A percentile compares a stretch with the other conserved stretches of the same genome.
phyloP scores from a whole-genome alignment of 306 rosid species.

The Cicer pinnatifidum region DNA sequence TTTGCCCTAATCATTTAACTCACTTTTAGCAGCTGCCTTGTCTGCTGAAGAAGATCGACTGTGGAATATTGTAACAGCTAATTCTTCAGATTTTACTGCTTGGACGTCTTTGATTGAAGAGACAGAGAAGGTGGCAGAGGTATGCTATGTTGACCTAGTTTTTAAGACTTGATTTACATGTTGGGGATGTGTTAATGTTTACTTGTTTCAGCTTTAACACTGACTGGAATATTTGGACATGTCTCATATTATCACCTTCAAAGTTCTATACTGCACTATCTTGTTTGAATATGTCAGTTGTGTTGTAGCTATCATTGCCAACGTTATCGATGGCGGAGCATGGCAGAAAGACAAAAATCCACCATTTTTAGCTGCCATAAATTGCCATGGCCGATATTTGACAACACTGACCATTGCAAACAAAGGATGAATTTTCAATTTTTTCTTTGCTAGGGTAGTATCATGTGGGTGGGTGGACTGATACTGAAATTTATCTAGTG shows the following conservation, averaged over 20 bases:
- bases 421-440: not conserved
- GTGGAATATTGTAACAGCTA: conserved; percentile 92
- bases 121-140: conserved; percentile 94
- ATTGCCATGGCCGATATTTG: no score
- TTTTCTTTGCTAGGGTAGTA: conserved; percentile 25
- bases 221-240: not conserved
- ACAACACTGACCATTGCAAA: not conserved
- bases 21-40: conserved; percentile 54
- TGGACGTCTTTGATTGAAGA: conserved; percentile 97
- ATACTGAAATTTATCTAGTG: conserved; percentile 8
- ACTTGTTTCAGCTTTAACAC: conserved; percentile 12
- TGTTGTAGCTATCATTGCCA: conserved; percentile 16
- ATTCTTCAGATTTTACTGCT: conserved; percentile 89
- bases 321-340: no score
- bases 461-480: conserved; percentile 17
- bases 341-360: no score
- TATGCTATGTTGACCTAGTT: conserved; percentile 39
- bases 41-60: conserved; percentile 93
- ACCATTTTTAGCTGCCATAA: no score
- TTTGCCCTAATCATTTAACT: conserved; percentile 17
- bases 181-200: not conserved
- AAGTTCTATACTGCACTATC: conserved; percentile 1
- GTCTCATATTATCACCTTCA: conserved; percentile 20
- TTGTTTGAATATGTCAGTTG: conserved; percentile 18
- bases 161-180: not conserved